Evolutionary conservation across 2,329 filamentous ascomycete species (phyloP), one percentile per base, ranked within the genome.

Genomic region (Alternaria atra): DNA sequence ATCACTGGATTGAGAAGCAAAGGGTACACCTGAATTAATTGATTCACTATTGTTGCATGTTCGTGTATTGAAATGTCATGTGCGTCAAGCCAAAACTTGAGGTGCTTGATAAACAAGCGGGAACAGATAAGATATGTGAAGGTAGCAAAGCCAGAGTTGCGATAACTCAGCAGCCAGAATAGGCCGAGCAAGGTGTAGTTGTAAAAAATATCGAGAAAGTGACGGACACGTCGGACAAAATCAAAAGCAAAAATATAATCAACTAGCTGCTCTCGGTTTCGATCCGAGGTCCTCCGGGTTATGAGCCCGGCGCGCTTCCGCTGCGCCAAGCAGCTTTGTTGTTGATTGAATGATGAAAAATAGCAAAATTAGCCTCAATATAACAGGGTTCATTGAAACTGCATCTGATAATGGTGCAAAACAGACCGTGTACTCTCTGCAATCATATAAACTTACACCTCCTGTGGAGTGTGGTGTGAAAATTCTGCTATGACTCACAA

Each of bases 301-400:
- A 74, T 75, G 73, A 75, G 72, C 72, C 73, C 72, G 72, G 73
- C 73, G 72, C 73, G 72, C 72, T 76, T 74, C 73, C 73, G 68
- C 72, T 76, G 71, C 71, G 73, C 73, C 72, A 74, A 58, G 63
- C 59, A 73, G 71, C 72, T 76, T 63, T 30, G 30, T 40, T 53
- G 57, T 54, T 61, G 59, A 58, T 64, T 62, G 65, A 47, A 43
- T 51, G 59, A 42, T 58, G 52, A 4, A 37, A 6, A 6, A 39
- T 0, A 27, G 1, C 0, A 1, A n/a, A n/a, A n/a, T n/a, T n/a
- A n/a, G n/a, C n/a, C n/a, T n/a, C n/a, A n/a, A n/a, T n/a, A n/a
- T n/a, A n/a, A n/a, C n/a, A n/a, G n/a, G n/a, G n/a, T n/a, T n/a
- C n/a, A n/a, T n/a, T n/a, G 15, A 23, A 27, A 4, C 6, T 29